These are phyloP conservation scores for Pseudogymnoascus destructans DNA, from an alignment of 2,329 filamentous ascomycete genomes.

Conservation along the genomic window DNA sequence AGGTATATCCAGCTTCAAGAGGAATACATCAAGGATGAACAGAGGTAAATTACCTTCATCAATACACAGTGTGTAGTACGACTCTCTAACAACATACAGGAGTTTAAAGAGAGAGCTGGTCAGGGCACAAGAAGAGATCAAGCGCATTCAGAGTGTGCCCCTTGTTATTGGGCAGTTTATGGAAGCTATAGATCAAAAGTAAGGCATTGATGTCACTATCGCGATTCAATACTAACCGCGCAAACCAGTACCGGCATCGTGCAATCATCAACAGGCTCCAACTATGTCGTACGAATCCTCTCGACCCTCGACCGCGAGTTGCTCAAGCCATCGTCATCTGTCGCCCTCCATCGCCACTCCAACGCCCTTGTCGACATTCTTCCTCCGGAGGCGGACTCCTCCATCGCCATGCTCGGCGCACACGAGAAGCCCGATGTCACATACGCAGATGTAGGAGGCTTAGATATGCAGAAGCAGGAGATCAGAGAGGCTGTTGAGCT, in stretches of 20 bases:
- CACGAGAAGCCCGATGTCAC: conserved; percentile 98
- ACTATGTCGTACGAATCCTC: conserved; percentile 96
- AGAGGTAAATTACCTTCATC: conserved; percentile 45
- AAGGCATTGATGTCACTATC: conserved; percentile 26
- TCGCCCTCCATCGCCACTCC: conserved; percentile 93
- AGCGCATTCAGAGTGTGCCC: conserved; percentile 96
- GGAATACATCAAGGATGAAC: conserved; percentile 99
- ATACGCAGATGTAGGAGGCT: conserved; percentile 91
- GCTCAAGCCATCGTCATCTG: conserved; percentile 93
- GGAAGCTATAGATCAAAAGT: conserved; percentile 99
- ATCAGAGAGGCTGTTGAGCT: conserved; percentile 96
- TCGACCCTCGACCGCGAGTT: conserved; percentile 97
- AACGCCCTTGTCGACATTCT: conserved; percentile 98
- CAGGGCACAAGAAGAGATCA: conserved; percentile 96
- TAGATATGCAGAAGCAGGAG: conserved; percentile 99
- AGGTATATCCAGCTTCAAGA: conserved; percentile 95
- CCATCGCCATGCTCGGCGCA: conserved; percentile 91
- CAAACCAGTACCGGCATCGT: conserved; percentile 78
- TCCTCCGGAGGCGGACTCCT: conserved; percentile 96
- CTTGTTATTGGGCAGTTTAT: conserved; percentile 98
- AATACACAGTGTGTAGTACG: not conserved
- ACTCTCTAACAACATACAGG: conserved; percentile 33
- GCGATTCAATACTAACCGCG: conserved; percentile 15
- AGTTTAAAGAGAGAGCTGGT: conserved; percentile 96
- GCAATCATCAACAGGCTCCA: conserved; percentile 93